Conservation (phyloP, 208 protist species). For the Balamuthia mandrillaris region DNA sequence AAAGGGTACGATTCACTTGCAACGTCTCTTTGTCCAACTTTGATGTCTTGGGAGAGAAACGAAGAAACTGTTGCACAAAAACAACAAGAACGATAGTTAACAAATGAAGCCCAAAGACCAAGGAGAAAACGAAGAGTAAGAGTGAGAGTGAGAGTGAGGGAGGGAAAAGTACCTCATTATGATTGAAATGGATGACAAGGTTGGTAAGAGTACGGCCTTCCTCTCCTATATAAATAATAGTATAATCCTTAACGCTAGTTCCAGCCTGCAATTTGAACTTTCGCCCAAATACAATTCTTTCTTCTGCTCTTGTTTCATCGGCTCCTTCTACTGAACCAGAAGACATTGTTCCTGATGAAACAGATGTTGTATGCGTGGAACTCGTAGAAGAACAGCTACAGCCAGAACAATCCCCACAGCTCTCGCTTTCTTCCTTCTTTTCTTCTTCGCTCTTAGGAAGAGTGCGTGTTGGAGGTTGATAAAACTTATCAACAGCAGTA, state of each 20-base stretch:
- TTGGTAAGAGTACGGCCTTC: slow-evolving; percentile 59
- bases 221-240: slow-evolving; percentile 51
- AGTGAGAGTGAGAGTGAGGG: neutral
- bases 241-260: no score
- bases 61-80: neutral
- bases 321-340: no score
- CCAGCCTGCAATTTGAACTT: no score
- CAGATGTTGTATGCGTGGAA: no score
- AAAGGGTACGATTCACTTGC: neutral
- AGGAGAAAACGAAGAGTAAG: neutral
- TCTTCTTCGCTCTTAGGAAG: neutral
- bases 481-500: neutral
- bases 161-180: slow-evolving; percentile 5
- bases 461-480: neutral
- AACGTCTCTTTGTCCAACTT: neutral
- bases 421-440: no score
- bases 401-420: no score
- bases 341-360: no score
- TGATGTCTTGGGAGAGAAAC: neutral
- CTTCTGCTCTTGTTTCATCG: no score
- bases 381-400: no score
- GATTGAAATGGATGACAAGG: slow-evolving; percentile 53
- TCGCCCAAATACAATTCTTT: no score
- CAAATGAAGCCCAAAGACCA: neutral
- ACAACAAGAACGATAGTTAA: neutral